Evolutionary conservation across 2,329 filamentous ascomycete species (phyloP), one percentile per base, ranked within the genome.

Genomic region (Rhynchosporium agropyri): DNA sequence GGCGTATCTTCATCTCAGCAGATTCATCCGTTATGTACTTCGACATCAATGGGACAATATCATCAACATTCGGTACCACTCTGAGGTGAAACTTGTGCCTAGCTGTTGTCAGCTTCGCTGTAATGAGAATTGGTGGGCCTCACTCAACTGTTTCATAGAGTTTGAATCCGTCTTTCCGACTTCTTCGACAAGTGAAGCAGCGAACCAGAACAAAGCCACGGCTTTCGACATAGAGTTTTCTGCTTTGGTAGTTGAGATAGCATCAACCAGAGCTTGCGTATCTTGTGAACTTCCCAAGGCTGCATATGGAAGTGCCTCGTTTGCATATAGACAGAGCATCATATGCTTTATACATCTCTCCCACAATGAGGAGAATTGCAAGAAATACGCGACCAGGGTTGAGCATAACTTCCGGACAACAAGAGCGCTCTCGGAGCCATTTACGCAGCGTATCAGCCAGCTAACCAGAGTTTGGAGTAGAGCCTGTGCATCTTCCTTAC

Each of bases 371-470:
- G 89, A 84, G 65, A 90, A 89, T 63, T 88, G 88, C 38, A 91
- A 80, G 71, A 90, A 92, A 72, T 89, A 92, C 26, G 89, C 89
- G 15, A 89, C 88, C 6, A 94, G 77, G 6, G 89, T 89, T n/a
- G 89, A 89, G 67, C 89, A 90, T 29, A 94, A 80, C 76, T 95
- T 95, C 68, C 86, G 85, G 26, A 85, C 80, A 6, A 92, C 89
- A 59, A 92, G 79, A 3, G 81, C 77, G 2, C 83, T 82, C 4
- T 81, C 81, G 0, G 79, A 80, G 56, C 81, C 79, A 10, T 76
- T 74, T 10, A 87, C 74, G 9, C 84, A 83, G 36, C 78, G 76
- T 29, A 88, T 77, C 48, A 90, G 80, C 86, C 88, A 90, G 43
- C 78, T 78, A 46, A 90, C 77, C 36, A 91, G 79, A 56, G 83